phyloP scores from a whole-genome alignment of 202 grass and related monocot genomes.

The Saccharum hybrid region DNA sequence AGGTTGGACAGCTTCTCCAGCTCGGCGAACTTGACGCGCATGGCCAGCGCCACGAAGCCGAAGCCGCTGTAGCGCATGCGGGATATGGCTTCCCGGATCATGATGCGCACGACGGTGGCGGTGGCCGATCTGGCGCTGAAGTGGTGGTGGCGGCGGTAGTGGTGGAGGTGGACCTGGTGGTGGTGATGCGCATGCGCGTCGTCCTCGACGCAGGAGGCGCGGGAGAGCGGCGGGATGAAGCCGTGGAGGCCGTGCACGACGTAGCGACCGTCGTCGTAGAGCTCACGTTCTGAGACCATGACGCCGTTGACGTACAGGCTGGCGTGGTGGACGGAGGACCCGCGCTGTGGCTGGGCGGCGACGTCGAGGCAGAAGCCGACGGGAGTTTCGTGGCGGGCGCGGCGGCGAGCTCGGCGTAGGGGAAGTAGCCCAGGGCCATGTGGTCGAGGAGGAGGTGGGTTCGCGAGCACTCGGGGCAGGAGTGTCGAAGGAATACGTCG shows the following conservation, averaged over 20 bases:
- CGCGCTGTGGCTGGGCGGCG: slow-evolving; percentile 35
- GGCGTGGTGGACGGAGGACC: slow-evolving; percentile 40
- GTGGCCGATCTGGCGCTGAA: too few species aligned
- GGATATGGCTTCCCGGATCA: too few species aligned
- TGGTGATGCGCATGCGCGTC: too few species aligned
- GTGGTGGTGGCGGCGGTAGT: too few species aligned
- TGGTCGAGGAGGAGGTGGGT: slow-evolving; percentile 59
- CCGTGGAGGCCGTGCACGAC: slow-evolving; percentile 68
- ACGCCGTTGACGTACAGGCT: slow-evolving; percentile 69
- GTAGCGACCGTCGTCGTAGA: slow-evolving; percentile 77
- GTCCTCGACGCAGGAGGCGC: slow-evolving; percentile 55
- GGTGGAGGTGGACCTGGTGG: too few species aligned
- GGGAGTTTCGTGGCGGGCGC: slow-evolving; percentile 53
- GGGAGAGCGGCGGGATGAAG: slow-evolving; percentile 67
- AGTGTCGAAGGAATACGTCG: slow-evolving; percentile 59
- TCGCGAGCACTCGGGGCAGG: slow-evolving; percentile 63
- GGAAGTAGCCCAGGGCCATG: slow-evolving; percentile 75
- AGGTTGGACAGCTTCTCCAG: slow-evolving; percentile 57
- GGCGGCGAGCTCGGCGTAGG: slow-evolving; percentile 51
- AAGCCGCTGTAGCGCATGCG: too few species aligned
- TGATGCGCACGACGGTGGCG: too few species aligned
- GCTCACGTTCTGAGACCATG: slow-evolving; percentile 64
- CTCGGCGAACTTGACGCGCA: slow-evolving; percentile 73
- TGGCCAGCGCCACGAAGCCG: too few species aligned
- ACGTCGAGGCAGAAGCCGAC: slow-evolving; percentile 72